These are phyloP conservation scores for Allantophomopsis lycopodina DNA, from an alignment of 2,329 filamentous ascomycete species.

Conservation along the genomic window DNA sequence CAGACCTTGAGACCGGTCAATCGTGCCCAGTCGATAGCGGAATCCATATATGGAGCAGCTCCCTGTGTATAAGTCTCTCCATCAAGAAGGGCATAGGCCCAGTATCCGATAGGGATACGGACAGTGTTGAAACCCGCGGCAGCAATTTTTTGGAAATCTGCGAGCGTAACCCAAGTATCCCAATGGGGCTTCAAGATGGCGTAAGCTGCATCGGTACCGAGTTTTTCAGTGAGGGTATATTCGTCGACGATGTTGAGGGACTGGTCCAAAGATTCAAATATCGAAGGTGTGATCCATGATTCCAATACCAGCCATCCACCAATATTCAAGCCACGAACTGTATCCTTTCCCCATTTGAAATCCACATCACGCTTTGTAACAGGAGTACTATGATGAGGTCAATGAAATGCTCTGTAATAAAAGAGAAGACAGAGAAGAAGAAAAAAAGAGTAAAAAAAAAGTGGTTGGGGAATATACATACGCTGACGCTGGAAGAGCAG, in stretches of 20 bases:
- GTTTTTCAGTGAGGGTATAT: constrained; percentile 22
- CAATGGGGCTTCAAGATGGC: constrained; percentile 36
- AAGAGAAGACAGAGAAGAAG: neutral
- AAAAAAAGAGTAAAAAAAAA: neutral
- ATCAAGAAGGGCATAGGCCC: constrained; percentile 36
- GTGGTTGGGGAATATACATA: neutral
- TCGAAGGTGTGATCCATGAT: constrained; percentile 41
- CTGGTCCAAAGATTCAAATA: constrained; percentile 27
- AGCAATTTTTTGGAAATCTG: constrained; percentile 41
- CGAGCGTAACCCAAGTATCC: constrained; percentile 16
- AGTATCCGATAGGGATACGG: constrained; percentile 43
- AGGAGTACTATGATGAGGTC: no score
- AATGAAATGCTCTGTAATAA: constrained; percentile 3
- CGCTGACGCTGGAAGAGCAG: constrained; percentile 4
- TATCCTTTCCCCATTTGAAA: constrained; percentile 21
- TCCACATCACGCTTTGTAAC: constrained; percentile 15
- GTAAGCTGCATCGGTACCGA: constrained; percentile 30
- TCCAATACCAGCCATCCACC: constrained; percentile 21
- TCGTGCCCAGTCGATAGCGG: constrained; percentile 41
- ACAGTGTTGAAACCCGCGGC: constrained; percentile 43
- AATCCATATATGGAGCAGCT: constrained; percentile 36
- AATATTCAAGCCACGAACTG: constrained; percentile 26
- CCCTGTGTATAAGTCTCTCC: constrained; percentile 35
- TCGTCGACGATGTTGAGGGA: constrained; percentile 19
- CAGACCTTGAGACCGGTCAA: constrained; percentile 37